phyloP scores from a whole-genome alignment of 176 grass and related monocot species.

The Ananas comosus region DNA sequence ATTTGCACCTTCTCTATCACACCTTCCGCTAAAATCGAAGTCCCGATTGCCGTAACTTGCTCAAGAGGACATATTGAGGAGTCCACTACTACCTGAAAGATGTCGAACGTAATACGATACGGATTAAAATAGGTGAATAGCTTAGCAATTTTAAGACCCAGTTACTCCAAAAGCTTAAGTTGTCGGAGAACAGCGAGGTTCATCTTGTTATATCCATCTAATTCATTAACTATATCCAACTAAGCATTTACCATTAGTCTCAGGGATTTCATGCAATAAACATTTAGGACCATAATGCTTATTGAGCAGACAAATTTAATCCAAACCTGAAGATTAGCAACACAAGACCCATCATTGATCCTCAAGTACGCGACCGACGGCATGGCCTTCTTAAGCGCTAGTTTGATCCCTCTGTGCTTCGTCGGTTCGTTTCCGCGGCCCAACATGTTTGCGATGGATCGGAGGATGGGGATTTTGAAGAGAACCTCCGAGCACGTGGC shows the following conservation, averaged over 20 bases:
- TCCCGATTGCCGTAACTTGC: conserved; percentile 31
- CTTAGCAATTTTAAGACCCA: background rate
- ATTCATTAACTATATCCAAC: too few relatives aligned
- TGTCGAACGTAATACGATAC: background rate
- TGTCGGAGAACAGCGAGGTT: too few relatives aligned
- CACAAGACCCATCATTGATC: conserved; percentile 61
- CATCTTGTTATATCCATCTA: too few relatives aligned
- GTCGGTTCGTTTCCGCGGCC: background rate
- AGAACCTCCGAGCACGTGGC: conserved; percentile 33
- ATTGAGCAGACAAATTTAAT: background rate
- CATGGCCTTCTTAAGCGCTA: background rate
- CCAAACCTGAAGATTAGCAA: conserved; percentile 49
- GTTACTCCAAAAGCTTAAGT: background rate
- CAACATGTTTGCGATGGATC: conserved; percentile 32
- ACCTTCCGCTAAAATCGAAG: conserved; percentile 45
- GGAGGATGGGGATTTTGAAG: conserved; percentile 31
- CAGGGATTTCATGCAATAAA: too few relatives aligned
- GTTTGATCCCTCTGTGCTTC: background rate
- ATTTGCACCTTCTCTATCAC: conserved; percentile 26
- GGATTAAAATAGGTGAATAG: background rate
- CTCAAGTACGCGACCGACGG: conserved; percentile 16
- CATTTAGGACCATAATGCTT: background rate
- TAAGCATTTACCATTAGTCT: too few relatives aligned
- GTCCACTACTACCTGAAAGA: conserved; percentile 40
- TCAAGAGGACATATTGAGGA: conserved; percentile 35